These are phyloP conservation scores for Volvariella surrecta DNA, from an alignment of 1,284 basidiomycete genomes.

Conservation along the genomic window DNA sequence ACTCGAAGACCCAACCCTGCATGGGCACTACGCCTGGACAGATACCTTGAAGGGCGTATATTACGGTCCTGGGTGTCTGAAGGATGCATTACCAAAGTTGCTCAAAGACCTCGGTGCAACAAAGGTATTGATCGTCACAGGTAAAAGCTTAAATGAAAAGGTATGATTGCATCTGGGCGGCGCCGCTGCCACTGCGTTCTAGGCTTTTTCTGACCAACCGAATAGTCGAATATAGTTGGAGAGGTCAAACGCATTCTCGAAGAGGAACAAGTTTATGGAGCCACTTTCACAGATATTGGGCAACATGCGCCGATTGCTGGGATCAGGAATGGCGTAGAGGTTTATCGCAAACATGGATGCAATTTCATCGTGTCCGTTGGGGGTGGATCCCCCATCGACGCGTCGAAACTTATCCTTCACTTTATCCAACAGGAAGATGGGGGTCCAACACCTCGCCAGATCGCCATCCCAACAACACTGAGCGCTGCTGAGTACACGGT, in stretches of 20 bases:
- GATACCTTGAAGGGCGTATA: constrained; percentile 56
- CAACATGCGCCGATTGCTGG: constrained; percentile 69
- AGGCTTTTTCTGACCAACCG: constrained; percentile 6
- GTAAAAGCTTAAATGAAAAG: constrained; percentile 59
- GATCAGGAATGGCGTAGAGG: constrained; percentile 53
- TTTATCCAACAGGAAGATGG: constrained; percentile 47
- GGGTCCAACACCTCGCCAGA: constrained; percentile 38
- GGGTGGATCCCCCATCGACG: constrained; percentile 76
- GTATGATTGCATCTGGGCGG: constrained; percentile 23
- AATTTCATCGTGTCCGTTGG: constrained; percentile 70
- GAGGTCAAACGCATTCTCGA: constrained; percentile 50
- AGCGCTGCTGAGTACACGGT: constrained; percentile 75
- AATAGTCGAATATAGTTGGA: constrained; percentile 56
- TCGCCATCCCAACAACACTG: constrained; percentile 77
- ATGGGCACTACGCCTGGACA: constrained; percentile 55
- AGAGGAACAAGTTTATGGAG: constrained; percentile 46
- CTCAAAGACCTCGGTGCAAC: constrained; percentile 43
- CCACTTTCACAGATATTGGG: constrained; percentile 69
- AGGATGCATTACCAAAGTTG: constrained; percentile 54
- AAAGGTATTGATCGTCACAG: constrained; percentile 65
- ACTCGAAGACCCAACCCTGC: constrained; percentile 16
- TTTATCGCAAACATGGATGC: constrained; percentile 46
- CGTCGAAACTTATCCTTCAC: constrained; percentile 63
- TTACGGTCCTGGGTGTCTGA: constrained; percentile 59
- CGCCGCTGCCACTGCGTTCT: constrained; percentile 5